phyloP scores from a whole-genome alignment of 192 early-diverging fungal genomes.

The Rhizophlyctis rosea region DNA sequence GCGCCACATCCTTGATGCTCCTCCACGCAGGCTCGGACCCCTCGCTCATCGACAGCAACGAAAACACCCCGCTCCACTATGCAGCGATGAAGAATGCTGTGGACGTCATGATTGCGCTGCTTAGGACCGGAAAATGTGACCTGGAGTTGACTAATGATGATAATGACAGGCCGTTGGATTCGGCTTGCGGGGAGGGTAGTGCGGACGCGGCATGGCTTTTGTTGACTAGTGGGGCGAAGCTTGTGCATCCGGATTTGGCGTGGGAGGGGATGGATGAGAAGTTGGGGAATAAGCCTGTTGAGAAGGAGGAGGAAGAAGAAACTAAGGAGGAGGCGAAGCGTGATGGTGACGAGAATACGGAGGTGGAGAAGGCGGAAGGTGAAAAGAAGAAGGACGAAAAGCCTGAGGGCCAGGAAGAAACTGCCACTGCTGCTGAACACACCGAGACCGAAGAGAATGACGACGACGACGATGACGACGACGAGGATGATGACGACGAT shows the following conservation, averaged over 20 bases:
- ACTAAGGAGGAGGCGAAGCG: not conserved
- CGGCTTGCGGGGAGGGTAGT: not conserved
- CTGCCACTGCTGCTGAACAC: not conserved
- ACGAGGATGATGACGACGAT: not conserved
- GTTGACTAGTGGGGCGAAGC: not conserved
- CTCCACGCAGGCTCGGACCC: not conserved
- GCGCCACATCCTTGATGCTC: too few relatives aligned
- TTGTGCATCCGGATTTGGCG: too few relatives aligned
- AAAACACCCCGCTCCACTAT: not conserved
- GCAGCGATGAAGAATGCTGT: not conserved
- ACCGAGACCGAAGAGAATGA: not conserved
- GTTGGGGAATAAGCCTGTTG: not conserved
- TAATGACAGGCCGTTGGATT: not conserved
- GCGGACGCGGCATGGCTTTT: not conserved
- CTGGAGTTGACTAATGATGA: not conserved
- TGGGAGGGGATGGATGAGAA: too few relatives aligned
- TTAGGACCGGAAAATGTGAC: not conserved
- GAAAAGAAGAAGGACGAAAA: slow-evolving; percentile 5
- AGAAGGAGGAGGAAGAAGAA: not conserved
- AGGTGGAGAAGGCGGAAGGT: not conserved
- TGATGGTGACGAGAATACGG: not conserved
- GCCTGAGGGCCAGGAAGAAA: not conserved
- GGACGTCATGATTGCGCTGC: not conserved
- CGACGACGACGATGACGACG: not conserved
- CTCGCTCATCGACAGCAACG: not conserved